Percentiles rank a stretch among this genome's conserved stretches.
phyloP scores from a whole-genome alignment of 139 green algal genomes.

The Diplosphaera chodatii region DNA sequence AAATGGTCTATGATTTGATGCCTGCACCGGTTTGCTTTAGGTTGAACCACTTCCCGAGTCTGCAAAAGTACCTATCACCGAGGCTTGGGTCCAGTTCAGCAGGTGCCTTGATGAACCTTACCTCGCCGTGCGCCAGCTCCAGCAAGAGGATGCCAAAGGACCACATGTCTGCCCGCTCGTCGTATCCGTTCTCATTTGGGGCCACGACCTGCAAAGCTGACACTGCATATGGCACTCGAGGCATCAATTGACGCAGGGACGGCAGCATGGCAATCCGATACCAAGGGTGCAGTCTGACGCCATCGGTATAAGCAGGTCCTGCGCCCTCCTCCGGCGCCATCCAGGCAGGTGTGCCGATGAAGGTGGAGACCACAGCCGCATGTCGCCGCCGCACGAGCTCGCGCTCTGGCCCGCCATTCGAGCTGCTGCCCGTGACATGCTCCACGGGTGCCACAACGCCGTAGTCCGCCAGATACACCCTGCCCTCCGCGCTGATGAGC shows the following conservation, averaged over 20 bases:
- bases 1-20: too few relatives aligned
- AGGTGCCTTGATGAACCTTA: neutral
- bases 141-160: constrained; percentile 23
- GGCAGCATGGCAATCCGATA: too few relatives aligned
- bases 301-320: too few relatives aligned
- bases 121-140: constrained; percentile 11
- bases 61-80: too few relatives aligned
- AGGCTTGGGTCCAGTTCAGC: too few relatives aligned
- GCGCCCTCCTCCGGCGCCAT: neutral
- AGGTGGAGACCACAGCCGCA: neutral
- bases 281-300: too few relatives aligned
- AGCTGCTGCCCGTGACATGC: constrained; percentile 3
- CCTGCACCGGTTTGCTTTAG: too few relatives aligned
- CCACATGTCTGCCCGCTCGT: constrained; percentile 18
- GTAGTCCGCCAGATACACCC: constrained; percentile 57
- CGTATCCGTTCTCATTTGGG: constrained; percentile 1
- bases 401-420: neutral
- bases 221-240: too few relatives aligned
- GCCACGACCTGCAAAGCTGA: neutral
- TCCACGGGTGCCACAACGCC: constrained; percentile 48
- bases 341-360: neutral
- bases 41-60: too few relatives aligned
- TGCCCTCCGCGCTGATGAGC: constrained; percentile 46
- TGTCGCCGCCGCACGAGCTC: neutral
- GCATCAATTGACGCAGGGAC: too few relatives aligned